Base-by-base conservation (phyloP, 352 stramenopile genomes). In the Globisporangium cystogenes region DNA sequence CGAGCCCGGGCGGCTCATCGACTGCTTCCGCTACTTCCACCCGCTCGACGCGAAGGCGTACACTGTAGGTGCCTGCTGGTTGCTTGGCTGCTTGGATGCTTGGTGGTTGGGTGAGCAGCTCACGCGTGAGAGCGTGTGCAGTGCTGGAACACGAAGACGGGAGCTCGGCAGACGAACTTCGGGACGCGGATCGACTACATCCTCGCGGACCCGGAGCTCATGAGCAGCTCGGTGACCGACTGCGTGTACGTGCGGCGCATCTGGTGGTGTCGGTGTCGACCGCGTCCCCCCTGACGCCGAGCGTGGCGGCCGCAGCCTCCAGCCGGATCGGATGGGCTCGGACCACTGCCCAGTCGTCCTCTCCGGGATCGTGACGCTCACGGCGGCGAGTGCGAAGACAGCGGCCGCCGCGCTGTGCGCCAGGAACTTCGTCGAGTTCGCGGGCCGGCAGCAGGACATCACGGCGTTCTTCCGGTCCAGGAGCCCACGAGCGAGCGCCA, bases 131-230 rank as follows among this genome's bases (percentile, higher is more conserved):
- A 6, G 37, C 3, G 18, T 21, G 37, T 4, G 1, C 21, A 90
- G 71, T 97, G 86, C 55, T 97, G 88, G 87, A 95, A 75, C 55
- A 95, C 77, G 15, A 58, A 89, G 53, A 96, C 87, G 12, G 73
- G 72, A 1, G 88, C 82, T 15, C 74, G 90, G 11, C 70, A 93
- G 59, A 97, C 86, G 59, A 97, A 97, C 63, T 97, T 89, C 46
- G 90, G 90, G 50, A 87, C 82, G 21, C 82, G 90, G 37, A 93
- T 97, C 52, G 90, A 97, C 64, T 97, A 96, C 51, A 88, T 97
- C 46, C 66, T 97, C 20, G 67, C 84, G 4, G 81, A 90, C n/a
- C 50, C 56, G 0, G 35, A 23, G 18, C 69, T 96, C 37, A 43
- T 87, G 46, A 51, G 67, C 20, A 59, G 73, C 11, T 78, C 50